phyloP scores from a whole-genome alignment of 768 basidiomycete species.

The Suillus lakei region DNA sequence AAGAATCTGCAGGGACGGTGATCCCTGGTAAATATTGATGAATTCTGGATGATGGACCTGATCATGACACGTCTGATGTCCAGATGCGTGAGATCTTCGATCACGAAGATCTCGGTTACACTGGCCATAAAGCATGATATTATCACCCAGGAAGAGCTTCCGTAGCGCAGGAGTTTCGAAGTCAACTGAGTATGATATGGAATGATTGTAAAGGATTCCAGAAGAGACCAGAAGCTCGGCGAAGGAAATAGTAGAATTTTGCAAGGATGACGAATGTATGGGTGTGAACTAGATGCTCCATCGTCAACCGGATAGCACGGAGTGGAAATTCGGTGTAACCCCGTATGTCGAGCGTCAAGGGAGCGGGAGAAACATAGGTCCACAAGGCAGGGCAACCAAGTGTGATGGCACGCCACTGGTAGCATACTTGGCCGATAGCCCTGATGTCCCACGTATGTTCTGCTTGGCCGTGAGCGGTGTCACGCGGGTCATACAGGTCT shows the following conservation, averaged over 20 bases:
- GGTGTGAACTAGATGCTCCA: neutral
- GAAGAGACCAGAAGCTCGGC: neutral
- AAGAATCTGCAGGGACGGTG: neutral
- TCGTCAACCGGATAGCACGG: neutral
- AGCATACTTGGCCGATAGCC: neutral
- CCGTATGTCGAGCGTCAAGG: neutral
- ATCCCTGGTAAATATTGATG: neutral
- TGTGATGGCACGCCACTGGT: constrained; percentile 1
- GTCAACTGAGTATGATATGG: neutral
- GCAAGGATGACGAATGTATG: too few species aligned
- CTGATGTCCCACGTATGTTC: neutral
- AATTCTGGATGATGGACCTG: neutral
- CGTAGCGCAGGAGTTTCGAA: neutral
- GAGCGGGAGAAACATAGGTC: neutral
- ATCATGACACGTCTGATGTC: neutral
- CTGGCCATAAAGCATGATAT: neutral
- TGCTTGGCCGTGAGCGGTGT: neutral
- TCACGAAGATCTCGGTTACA: neutral
- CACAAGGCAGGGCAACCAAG: neutral
- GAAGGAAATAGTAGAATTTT: neutral
- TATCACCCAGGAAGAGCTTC: neutral
- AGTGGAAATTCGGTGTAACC: neutral
- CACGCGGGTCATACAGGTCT: neutral
- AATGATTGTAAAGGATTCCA: neutral
- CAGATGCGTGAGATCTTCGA: neutral